Conservation (phyloP, 192 early-diverging fungal genomes). For the Coemansia sp. region DNA sequence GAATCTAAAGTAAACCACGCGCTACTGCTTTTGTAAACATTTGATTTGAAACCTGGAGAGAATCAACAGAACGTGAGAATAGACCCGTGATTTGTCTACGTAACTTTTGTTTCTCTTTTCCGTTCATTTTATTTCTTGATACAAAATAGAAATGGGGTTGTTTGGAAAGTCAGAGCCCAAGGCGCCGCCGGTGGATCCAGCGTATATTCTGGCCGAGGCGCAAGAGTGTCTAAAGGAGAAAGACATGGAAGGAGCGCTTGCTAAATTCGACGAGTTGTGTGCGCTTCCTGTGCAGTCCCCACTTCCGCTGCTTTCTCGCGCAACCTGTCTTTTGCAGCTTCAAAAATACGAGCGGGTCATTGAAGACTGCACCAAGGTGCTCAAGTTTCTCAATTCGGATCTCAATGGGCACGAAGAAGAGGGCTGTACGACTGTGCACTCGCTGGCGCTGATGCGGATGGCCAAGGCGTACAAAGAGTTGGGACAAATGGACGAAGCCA, state of each 20-base stretch:
- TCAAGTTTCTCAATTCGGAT: conserved; percentile 52
- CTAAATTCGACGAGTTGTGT: conserved; percentile 54
- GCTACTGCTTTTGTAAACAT: background rate
- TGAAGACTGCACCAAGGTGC: conserved; percentile 52
- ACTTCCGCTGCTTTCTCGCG: conserved; percentile 46
- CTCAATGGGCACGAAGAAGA: conserved; percentile 43
- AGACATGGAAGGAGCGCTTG: conserved; percentile 48
- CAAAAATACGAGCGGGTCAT: conserved; percentile 45
- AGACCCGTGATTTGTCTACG: background rate
- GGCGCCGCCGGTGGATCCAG: conserved; percentile 39
- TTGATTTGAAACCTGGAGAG: background rate
- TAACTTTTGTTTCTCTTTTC: conserved; percentile 2
- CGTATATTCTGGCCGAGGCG: conserved; percentile 44
- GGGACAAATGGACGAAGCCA: conserved; percentile 44
- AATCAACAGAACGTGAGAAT: background rate
- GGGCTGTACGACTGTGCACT: conserved; percentile 53
- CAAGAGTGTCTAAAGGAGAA: conserved; percentile 47
- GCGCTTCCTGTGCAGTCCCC: conserved; percentile 52
- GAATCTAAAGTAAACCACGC: conserved; percentile 21
- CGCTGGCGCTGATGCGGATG: conserved; percentile 55
- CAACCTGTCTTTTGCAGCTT: conserved; percentile 52
- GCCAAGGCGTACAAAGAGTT: conserved; percentile 57
- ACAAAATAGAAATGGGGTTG: conserved; percentile 11
- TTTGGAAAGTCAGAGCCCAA: conserved; percentile 45
- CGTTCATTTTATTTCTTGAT: conserved; percentile 13